These are phyloP conservation scores for Hippophae rhamnoides DNA, from an alignment of 306 rosid species.

Conservation along the genomic window DNA sequence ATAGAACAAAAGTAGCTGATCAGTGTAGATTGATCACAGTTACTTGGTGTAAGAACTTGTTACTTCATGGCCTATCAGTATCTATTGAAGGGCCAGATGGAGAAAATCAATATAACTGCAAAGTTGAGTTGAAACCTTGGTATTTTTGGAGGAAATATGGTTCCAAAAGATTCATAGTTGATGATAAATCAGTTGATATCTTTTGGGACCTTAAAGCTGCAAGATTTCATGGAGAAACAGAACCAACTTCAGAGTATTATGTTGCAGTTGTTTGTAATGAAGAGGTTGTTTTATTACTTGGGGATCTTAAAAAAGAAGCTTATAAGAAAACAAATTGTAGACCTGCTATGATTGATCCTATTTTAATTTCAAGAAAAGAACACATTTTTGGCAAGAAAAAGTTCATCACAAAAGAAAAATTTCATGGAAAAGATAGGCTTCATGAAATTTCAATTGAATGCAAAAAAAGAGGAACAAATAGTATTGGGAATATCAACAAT, in stretches of 20 bases:
- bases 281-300: conserved; percentile 69
- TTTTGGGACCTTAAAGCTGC: conserved; percentile 84
- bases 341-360: conserved; percentile 69
- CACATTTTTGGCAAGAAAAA: conserved; percentile 73
- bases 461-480: conserved; percentile 26
- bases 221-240: conserved; percentile 63
- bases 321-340: conserved; percentile 63
- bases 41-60: conserved; percentile 68
- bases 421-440: conserved; percentile 58
- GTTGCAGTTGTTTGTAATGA: conserved; percentile 73
- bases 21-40: conserved; percentile 60
- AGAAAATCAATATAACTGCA: conserved; percentile 59
- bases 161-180: conserved; percentile 50
- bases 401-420: conserved; percentile 60
- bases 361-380: conserved; percentile 63
- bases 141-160: conserved; percentile 85
- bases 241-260: conserved; percentile 67
- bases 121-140: conserved; percentile 91
- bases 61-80: conserved; percentile 66
- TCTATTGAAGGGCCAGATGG: conserved; percentile 59
- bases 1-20: conserved; percentile 61
- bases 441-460: conserved; percentile 79
- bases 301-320: conserved; percentile 73
- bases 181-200: conserved; percentile 39
- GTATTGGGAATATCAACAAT: conserved; percentile 11